Evolutionary conservation across 169 alveolate genomes (phyloP).

Genomic region (Plasmodium adleri): DNA sequence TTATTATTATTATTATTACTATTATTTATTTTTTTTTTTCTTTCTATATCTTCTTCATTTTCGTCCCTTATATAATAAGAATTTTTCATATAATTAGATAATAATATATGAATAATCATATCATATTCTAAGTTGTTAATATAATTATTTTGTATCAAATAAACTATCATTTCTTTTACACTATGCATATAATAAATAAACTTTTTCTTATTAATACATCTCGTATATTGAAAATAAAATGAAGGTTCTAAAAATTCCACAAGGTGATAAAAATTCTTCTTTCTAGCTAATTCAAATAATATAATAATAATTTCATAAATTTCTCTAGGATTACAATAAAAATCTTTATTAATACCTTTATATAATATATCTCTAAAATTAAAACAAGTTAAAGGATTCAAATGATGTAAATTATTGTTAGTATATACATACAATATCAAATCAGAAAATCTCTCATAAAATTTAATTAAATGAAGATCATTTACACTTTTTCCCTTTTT

Average conservation of each 20-base stretch:
- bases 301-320: constrained; percentile 62
- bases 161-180: constrained; percentile 70
- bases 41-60: constrained; percentile 2
- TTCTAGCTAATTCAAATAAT: constrained; percentile 64
- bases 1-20: too few relatives aligned
- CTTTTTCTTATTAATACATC: constrained; percentile 71
- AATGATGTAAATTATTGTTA: constrained; percentile 74
- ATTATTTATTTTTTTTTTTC: background rate
- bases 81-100: constrained; percentile 72
- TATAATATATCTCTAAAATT: constrained; percentile 71
- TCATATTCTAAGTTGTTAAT: constrained; percentile 66
- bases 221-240: constrained; percentile 58
- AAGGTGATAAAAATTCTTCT: constrained; percentile 51
- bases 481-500: constrained; percentile 58
- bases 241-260: constrained; percentile 76
- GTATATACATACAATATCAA: constrained; percentile 84
- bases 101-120: constrained; percentile 53
- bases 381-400: constrained; percentile 84
- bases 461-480: constrained; percentile 84
- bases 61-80: constrained; percentile 22
- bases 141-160: constrained; percentile 64
- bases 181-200: constrained; percentile 74
- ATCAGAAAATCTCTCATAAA: constrained; percentile 89
- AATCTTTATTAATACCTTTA: constrained; percentile 75
- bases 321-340: constrained; percentile 76